A percentile compares a stretch with the other conserved stretches of the same genome.
Conservation (phyloP, 768 basidiomycete genomes). For the Naganishia kalamii region DNA sequence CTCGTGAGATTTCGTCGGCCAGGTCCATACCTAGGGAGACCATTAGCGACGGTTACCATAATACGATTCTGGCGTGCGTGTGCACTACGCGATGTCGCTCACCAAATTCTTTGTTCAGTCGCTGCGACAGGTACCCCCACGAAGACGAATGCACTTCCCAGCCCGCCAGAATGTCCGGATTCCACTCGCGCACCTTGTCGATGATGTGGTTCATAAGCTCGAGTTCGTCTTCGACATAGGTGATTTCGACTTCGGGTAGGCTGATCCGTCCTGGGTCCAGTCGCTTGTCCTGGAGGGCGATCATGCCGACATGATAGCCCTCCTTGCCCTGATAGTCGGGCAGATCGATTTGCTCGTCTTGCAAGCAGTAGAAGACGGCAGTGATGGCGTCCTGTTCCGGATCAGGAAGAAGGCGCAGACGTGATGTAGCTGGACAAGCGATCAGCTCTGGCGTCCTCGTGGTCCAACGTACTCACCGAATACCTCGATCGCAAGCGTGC, state of each 20-base stretch:
- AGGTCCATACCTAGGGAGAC: slow-evolving; percentile 60
- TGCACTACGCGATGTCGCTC: slow-evolving; percentile 25
- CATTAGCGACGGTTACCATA: slow-evolving; percentile 20
- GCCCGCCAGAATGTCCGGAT: slow-evolving; percentile 85
- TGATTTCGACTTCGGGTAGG: slow-evolving; percentile 46
- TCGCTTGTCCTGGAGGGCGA: slow-evolving; percentile 25
- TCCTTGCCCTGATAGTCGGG: slow-evolving; percentile 29
- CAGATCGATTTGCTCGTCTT: slow-evolving; percentile 47
- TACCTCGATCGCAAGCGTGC: slow-evolving; percentile 71
- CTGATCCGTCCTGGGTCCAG: slow-evolving; percentile 7
- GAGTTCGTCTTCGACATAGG: slow-evolving; percentile 62
- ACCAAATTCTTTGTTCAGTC: slow-evolving; percentile 51
- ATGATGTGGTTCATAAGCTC: slow-evolving; percentile 71
- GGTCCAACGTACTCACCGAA: slow-evolving; percentile 58
- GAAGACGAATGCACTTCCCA: slow-evolving; percentile 85
- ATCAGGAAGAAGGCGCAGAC: slow-evolving; percentile 58
- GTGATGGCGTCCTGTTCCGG: slow-evolving; percentile 61
- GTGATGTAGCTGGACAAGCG: slow-evolving; percentile 55
- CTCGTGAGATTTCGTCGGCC: slow-evolving; percentile 67
- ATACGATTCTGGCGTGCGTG: background rate
- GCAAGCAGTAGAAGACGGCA: slow-evolving; percentile 69
- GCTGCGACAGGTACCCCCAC: slow-evolving; percentile 81
- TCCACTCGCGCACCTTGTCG: slow-evolving; percentile 66
- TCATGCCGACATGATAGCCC: slow-evolving; percentile 43
- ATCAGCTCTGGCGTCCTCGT: background rate